Conservation (phyloP, 2,329 filamentous ascomycete genomes). For the Trichoderma sp. region DNA sequence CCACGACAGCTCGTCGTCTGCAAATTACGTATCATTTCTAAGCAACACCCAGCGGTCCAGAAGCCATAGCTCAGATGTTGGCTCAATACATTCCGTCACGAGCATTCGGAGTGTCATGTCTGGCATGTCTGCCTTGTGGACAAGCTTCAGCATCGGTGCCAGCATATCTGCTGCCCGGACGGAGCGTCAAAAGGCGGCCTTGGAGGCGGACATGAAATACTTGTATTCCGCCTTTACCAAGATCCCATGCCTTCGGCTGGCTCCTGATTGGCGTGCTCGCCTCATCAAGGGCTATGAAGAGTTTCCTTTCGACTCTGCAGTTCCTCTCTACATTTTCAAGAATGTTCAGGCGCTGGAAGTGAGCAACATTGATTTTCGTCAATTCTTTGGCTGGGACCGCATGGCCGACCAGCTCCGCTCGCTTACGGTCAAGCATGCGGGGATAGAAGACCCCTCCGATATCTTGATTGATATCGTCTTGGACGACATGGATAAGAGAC, state of each 20-base stretch:
- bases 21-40: constrained; percentile 95
- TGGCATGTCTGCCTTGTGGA: constrained; percentile 91
- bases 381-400: constrained; percentile 96
- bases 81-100: constrained; percentile 92
- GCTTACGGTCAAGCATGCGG: constrained; percentile 82
- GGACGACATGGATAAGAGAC: constrained; percentile 92
- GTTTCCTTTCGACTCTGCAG: constrained; percentile 96
- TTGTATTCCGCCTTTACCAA: constrained; percentile 98
- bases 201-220: constrained; percentile 89
- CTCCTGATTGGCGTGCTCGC: constrained; percentile 89
- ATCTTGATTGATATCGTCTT: constrained; percentile 90
- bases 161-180: constrained; percentile 79
- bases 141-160: constrained; percentile 78
- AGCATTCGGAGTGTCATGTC: constrained; percentile 98
- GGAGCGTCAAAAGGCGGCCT: constrained; percentile 84
- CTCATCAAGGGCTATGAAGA: constrained; percentile 94
- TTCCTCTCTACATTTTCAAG: constrained; percentile 96
- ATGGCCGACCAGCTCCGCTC: constrained; percentile 89
- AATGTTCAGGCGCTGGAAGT: constrained; percentile 93
- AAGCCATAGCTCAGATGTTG: constrained; percentile 77
- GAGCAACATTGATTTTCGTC: constrained; percentile 91
- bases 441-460: constrained; percentile 86
- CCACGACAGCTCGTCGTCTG: constrained; percentile 80
- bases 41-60: constrained; percentile 76
- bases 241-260: constrained; percentile 85